phyloP scores from a whole-genome alignment of 2,329 filamentous ascomycete species.

The Ophiosphaerella narmari region DNA sequence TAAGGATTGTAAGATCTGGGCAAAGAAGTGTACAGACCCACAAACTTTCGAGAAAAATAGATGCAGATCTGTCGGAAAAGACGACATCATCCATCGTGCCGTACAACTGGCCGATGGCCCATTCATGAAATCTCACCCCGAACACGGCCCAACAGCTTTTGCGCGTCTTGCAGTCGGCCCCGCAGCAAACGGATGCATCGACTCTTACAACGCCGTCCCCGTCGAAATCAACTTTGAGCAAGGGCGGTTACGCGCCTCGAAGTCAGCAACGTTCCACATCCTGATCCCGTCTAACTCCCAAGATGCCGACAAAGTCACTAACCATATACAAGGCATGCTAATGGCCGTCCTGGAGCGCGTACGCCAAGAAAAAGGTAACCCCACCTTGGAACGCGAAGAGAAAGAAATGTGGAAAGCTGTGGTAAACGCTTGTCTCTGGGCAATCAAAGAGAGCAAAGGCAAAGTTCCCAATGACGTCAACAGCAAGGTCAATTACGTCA shows the following conservation, averaged over 20 bases:
- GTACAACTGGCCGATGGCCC: constrained; percentile 35
- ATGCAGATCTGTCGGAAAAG: constrained; percentile 25
- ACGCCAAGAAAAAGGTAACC: constrained; percentile 26
- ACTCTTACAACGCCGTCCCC: constrained; percentile 27
- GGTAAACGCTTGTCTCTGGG: constrained; percentile 29
- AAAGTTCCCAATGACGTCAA: constrained; percentile 33
- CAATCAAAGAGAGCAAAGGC: constrained; percentile 26
- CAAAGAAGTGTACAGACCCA: constrained; percentile 25
- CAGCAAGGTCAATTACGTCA: constrained; percentile 32
- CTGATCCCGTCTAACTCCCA: constrained; percentile 20
- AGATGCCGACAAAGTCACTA: constrained; percentile 23
- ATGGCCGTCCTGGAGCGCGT: constrained; percentile 37
- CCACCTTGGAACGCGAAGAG: constrained; percentile 17
- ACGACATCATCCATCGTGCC: constrained; percentile 28
- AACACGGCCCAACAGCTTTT: constrained; percentile 23
- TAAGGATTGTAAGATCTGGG: constrained; percentile 8
- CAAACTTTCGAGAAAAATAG: constrained; percentile 22
- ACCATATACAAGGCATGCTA: constrained; percentile 35
- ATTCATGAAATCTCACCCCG: constrained; percentile 17
- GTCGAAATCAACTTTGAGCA: constrained; percentile 22
- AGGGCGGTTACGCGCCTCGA: constrained; percentile 15
- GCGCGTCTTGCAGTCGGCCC: constrained; percentile 35
- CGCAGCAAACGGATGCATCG: constrained; percentile 7
- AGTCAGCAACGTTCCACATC: constrained; percentile 25
- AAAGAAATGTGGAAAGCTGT: constrained; percentile 32